Evolutionary conservation across 305 asterid species (phyloP), one percentile per base, ranked within the genome.

Genomic region (Ruellia speciosa): DNA sequence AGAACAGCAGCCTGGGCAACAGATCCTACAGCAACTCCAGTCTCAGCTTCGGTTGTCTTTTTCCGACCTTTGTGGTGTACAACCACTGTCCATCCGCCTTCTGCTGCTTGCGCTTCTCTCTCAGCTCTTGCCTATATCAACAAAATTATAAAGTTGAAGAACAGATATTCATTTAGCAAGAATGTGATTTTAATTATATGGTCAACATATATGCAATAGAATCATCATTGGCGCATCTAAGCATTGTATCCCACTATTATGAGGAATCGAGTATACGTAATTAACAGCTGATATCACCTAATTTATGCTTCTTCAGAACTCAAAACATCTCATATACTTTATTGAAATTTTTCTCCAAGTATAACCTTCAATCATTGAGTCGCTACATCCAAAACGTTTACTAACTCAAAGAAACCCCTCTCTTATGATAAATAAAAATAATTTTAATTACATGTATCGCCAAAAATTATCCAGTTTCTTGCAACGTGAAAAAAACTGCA

Each of bases 51-150:
- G 7, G 88, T 77, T 0, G 90, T 88, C 85, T 86, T 92, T 66
- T 92, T 92, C 78, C 96, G 78, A 53, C 99, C 95, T 75, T 79
- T 92, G 14, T 92, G 94, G 58, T 92, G 96, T 63, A 79, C 85
- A 45, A 88, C 98, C 51, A 92, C 95, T 1, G 94, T 84, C 95
- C 96, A 92, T 59, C 99, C 99, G 68, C 81, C 96, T 64, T 84
- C 96, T 48, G 86, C 96, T 62, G 83, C 88, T 66, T 69, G 81
- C 55, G 88, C 87, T 78, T 84, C 93, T 70, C 73, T 79, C 73
- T 80, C 93, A 53, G 64, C 67, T 75, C 74, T 88, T 67, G 84
- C 90, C 98, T 92, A 88, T 56, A 63, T n/a, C 52, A 35, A 35
- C 2, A 31, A 31, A 18, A 6, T 6, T 18, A 24, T 24, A 24